Evolutionary conservation across 169 alveolate genomes (phyloP).

Genomic region (Plasmodium vinckei): DNA sequence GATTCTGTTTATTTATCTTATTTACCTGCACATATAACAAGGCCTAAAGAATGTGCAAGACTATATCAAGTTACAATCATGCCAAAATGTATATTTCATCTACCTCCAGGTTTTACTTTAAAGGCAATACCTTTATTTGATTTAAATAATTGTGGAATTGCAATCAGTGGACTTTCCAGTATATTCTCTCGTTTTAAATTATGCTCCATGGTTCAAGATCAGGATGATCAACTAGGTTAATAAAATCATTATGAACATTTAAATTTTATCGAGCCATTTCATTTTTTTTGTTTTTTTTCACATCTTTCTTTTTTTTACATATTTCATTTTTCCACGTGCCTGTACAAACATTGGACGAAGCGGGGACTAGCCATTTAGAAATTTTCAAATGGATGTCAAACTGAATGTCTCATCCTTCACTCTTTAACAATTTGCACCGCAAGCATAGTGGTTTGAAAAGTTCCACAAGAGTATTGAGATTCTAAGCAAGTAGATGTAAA

Average conservation of each 20-base stretch:
- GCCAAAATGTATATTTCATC: constrained; percentile 50
- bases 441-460: constrained; percentile 26
- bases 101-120: constrained; percentile 69
- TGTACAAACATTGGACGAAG: too few species aligned
- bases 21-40: constrained; percentile 81
- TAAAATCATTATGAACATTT: background rate
- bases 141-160: constrained; percentile 35
- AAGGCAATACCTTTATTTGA: constrained; percentile 70
- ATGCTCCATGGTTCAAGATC: constrained; percentile 50
- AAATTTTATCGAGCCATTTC: too few species aligned
- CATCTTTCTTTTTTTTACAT: too few species aligned
- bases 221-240: background rate
- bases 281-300: too few species aligned
- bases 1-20: constrained; percentile 81
- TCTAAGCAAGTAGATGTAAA: constrained; percentile 70
- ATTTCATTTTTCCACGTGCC: too few species aligned
- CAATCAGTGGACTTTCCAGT: constrained; percentile 45
- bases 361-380: too few species aligned
- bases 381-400: too few species aligned
- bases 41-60: constrained; percentile 78
- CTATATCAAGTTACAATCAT: constrained; percentile 42
- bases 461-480: constrained; percentile 6
- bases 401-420: too few species aligned
- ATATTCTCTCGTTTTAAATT: constrained; percentile 52
- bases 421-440: constrained; percentile 49